Evolutionary conservation across 305 asterid species (phyloP).

Genomic region (Fraxinus albicans): DNA sequence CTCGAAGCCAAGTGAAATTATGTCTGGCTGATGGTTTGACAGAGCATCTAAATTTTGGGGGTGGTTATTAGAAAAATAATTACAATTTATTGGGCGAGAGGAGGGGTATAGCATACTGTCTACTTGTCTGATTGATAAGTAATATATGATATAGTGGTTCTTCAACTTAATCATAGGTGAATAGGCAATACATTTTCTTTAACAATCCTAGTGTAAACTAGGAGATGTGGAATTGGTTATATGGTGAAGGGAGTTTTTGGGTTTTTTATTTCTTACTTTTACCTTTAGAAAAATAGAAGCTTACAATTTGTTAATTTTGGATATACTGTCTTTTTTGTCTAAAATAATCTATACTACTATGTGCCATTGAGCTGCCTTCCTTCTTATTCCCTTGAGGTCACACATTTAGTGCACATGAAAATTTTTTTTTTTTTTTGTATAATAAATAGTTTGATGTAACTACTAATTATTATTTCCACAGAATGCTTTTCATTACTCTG

Average conservation of each 20-base stretch:
- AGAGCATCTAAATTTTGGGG: background rate
- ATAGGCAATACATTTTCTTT: background rate
- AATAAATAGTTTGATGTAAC: background rate
- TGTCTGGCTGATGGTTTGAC: background rate
- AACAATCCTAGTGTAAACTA: background rate
- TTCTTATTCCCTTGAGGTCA: background rate
- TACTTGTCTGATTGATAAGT: background rate
- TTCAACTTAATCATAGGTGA: background rate
- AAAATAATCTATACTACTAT: background rate
- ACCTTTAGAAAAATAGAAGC: background rate
- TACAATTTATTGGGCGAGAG: background rate
- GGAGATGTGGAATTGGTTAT: background rate
- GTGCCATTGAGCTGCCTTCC: background rate
- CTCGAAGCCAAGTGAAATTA: background rate
- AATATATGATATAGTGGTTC: background rate
- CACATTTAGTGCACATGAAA: background rate
- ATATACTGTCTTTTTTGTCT: background rate
- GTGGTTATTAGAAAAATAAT: background rate
- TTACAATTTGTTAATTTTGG: background rate
- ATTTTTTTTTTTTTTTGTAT: background rate
- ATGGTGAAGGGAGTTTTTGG: background rate
- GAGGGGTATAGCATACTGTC: background rate
- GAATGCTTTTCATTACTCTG: background rate
- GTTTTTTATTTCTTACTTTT: background rate
- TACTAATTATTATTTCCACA: background rate